Evolutionary conservation across 1,284 basidiomycete species (phyloP).

Genomic region (Puccinia novopanici): DNA sequence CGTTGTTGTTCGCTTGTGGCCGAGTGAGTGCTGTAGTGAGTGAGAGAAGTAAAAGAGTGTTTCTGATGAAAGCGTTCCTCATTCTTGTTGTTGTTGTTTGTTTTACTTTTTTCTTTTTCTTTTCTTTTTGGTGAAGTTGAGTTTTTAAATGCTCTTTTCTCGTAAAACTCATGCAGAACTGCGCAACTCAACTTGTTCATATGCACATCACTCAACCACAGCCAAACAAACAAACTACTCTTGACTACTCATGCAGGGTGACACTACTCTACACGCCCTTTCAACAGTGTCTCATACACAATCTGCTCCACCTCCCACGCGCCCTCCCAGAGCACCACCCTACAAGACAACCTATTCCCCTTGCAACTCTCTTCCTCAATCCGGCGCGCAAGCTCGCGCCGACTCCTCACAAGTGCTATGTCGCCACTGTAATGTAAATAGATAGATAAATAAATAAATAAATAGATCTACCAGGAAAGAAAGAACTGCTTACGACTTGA

Average conservation of each 20-base stretch:
- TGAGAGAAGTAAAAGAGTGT: neutral
- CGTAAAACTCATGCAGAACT: too few species aligned
- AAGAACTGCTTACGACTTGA: neutral
- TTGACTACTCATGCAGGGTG: too few species aligned
- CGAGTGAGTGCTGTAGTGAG: neutral
- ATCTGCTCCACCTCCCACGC: conserved; percentile 42
- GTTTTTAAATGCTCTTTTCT: too few species aligned
- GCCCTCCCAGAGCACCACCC: conserved; percentile 21
- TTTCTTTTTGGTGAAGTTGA: too few species aligned
- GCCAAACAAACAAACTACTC: too few species aligned
- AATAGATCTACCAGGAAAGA: too few species aligned
- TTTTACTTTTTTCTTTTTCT: neutral
- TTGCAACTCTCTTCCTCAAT: conserved; percentile 55
- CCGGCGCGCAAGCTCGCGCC: conserved; percentile 57
- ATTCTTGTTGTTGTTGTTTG: neutral
- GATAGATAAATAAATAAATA: neutral
- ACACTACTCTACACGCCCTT: neutral
- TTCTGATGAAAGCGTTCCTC: neutral
- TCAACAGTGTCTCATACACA: conserved; percentile 6
- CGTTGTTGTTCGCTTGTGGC: neutral
- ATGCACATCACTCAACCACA: too few species aligned
- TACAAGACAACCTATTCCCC: neutral
- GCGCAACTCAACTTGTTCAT: too few species aligned
- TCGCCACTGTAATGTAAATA: neutral
- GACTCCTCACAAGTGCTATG: conserved; percentile 55